Conservation (phyloP, 192 early-diverging fungal species). For the Podochytrium sp. region DNA sequence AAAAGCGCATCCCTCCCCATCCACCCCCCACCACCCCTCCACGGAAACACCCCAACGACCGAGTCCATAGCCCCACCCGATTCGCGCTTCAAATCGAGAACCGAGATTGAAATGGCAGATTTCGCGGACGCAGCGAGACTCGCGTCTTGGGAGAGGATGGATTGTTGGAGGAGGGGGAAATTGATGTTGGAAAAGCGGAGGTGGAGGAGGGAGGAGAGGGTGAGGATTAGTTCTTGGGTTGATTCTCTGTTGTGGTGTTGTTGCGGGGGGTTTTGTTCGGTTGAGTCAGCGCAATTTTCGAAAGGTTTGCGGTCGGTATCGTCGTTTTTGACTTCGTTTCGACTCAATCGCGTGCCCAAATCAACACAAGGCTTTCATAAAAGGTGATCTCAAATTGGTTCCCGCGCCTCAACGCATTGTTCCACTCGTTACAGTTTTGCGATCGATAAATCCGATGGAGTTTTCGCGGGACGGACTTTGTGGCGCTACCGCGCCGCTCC, state of each 20-base stretch:
- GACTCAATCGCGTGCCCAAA: no score
- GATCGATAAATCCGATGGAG: no score
- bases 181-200: slow-evolving; percentile 41
- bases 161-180: slow-evolving; percentile 19
- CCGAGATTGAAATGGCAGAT: slow-evolving; percentile 26
- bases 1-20: slow-evolving; percentile 10
- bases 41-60: slow-evolving; percentile 4
- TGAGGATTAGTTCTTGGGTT: slow-evolving; percentile 38
- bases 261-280: background rate
- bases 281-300: no score
- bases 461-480: no score
- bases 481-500: no score
- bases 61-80: background rate
- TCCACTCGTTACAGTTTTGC: no score
- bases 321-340: no score
- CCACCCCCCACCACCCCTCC: no score
- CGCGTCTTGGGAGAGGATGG: slow-evolving; percentile 13
- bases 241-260: background rate
- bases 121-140: background rate
- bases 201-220: slow-evolving; percentile 25
- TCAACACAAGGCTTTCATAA: no score
- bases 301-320: no score
- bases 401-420: no score
- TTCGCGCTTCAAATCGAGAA: slow-evolving; percentile 26
- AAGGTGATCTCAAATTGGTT: no score